Evolutionary conservation across 805 yeast species (phyloP), one percentile per base, ranked within the genome.

Genomic region (Soucietia sequanensis): DNA sequence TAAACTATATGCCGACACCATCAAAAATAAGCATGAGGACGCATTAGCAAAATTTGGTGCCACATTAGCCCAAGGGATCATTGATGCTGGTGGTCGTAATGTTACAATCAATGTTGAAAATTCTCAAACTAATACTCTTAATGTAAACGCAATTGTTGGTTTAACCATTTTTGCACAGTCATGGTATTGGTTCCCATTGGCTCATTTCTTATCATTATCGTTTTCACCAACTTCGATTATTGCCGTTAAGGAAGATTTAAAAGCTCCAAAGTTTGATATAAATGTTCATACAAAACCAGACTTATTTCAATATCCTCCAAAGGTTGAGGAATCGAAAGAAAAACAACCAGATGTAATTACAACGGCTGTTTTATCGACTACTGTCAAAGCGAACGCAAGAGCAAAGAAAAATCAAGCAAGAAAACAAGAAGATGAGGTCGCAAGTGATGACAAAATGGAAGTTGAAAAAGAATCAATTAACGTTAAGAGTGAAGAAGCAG

Each of bases 121-220:
- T 58, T 53, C 80, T 16, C 90, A 89, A 47, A 88, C 96, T 26
- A 95, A 89, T 41, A 88, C 95, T 14, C 74, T 93, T 46, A 91
- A 93, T 62, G 80, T 83, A 56, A 84, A 85, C 60, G 93, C 96
- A 0, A 82, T 93, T 50, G 95, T 90, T 38, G 99, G 99, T 25
- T 68, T 93, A 47, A 80, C 93, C 0, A 76, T 93, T 40, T 93
- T 93, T 57, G 69, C 84, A 8, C 99, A 93, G 67, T 86, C 85
- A 56, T 93, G 99, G 99, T 87, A 89, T 64, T 93, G 99, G 99
- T 93, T 82, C 79, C 99, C 99, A 40, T 74, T 90, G 39, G 79
- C 97, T 1, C 98, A 93, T 63, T 93, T 93, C 68, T 68, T 93
- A 51, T 81, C 95, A 13, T 75, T 93, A 47, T 87, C 97, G 23